Evolutionary conservation across 2,329 filamentous ascomycete genomes (phyloP), one percentile per base, ranked within the genome.

Genomic region (Xylaria hypoxylon): DNA sequence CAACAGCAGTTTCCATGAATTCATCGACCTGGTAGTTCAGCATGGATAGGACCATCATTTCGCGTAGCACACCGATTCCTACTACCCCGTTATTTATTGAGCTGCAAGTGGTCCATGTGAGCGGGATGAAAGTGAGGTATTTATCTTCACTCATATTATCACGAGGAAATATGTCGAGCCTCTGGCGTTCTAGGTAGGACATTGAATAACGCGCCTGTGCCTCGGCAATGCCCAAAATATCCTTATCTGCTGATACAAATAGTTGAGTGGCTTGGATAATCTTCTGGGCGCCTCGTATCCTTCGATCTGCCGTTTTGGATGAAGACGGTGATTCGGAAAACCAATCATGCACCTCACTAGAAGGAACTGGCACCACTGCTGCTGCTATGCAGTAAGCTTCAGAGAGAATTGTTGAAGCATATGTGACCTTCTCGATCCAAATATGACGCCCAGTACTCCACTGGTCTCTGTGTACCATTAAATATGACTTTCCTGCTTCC

Each of bases 331-430:
- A n/a, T n/a, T n/a, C n/a, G n/a, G n/a, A n/a, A n/a, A n/a, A n/a
- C n/a, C n/a, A n/a, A n/a, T n/a, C n/a, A n/a, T n/a, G n/a, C n/a
- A n/a, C n/a, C n/a, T n/a, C n/a, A n/a, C n/a, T n/a, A n/a, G n/a
- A n/a, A n/a, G n/a, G n/a, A n/a, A n/a, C n/a, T n/a, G n/a, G n/a
- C n/a, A n/a, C n/a, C n/a, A n/a, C n/a, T n/a, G 47, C 40, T 19
- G 56, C 56, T 1, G 56, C 44, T 3, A 59, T 13, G 28, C 40
- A 35, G 15, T 59, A 59, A 3, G 56, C 40, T n/a, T 48, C 42
- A 17, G 15, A 15, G 3, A 59, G 44, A 4, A 40, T 22, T 17
- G n/a, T 13, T 11, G 56, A 59, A 5, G 6, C 13, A 7, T 24
- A 48, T 3, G 24, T 35, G 3, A 48, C 44, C n/a, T 59, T 48